These are phyloP conservation scores for Myotisia sp. DNA, from an alignment of 2,329 filamentous ascomycete genomes.

Conservation along the genomic window DNA sequence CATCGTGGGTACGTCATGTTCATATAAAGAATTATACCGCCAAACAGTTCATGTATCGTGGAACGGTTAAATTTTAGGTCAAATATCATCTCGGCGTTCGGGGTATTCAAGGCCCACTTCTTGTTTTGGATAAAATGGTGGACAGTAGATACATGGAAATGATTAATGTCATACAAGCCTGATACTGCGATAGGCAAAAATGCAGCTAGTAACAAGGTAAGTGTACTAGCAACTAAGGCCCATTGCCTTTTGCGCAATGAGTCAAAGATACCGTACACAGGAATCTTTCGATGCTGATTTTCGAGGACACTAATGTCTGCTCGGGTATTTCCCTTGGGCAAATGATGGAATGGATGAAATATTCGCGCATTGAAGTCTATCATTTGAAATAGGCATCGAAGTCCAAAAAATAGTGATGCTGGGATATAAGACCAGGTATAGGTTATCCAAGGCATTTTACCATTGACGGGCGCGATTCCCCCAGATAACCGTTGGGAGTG, in stretches of 20 bases:
- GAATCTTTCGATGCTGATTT: background rate
- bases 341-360: constrained; percentile 2
- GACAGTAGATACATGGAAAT: background rate
- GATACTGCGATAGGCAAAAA: background rate
- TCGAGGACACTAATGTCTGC: background rate
- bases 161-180: background rate
- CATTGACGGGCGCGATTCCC: background rate
- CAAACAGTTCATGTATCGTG: background rate
- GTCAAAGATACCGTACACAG: background rate
- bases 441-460: background rate
- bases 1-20: constrained; percentile 4
- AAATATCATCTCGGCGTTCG: no score
- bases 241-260: background rate
- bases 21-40: background rate
- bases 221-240: background rate
- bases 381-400: background rate
- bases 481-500: background rate
- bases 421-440: constrained; percentile 5
- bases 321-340: background rate
- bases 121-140: background rate
- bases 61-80: background rate
- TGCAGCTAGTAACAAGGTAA: background rate
- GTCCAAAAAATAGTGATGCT: background rate
- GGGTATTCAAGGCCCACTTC: no score
- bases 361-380: constrained; percentile 1